Evolutionary conservation across 176 grass and related monocot genomes (phyloP).

Genomic region (Phoenix dactylifera): DNA sequence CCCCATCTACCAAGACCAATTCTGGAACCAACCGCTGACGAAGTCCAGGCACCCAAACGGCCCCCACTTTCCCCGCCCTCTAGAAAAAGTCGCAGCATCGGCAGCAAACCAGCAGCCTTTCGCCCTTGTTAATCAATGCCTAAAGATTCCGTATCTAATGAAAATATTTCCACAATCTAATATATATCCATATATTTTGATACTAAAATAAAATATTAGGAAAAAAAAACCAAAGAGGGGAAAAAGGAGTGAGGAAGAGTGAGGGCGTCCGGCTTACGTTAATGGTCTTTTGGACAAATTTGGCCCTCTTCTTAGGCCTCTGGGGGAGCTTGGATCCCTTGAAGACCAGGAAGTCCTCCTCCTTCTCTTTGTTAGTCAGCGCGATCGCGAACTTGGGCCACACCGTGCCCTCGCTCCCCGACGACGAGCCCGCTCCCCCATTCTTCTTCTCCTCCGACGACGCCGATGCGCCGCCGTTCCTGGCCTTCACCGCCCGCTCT

Average conservation of each 20-base stretch:
- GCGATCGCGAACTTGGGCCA: constrained; percentile 10
- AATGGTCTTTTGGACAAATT: constrained; percentile 1
- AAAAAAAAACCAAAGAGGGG: not conserved
- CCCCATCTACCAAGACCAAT: no score
- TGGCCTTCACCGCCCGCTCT: not conserved
- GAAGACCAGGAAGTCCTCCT: constrained; percentile 6
- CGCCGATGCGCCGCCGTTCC: not conserved
- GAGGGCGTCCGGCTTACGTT: not conserved
- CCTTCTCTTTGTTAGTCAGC: constrained; percentile 10
- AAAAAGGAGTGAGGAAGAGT: no score
- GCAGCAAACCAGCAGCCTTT: no score
- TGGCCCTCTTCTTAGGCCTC: constrained; percentile 6
- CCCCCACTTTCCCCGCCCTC: no score
- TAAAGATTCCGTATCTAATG: no score
- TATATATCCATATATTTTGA: no score
- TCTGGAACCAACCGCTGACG: no score
- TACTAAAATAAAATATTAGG: no score
- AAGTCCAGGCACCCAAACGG: no score
- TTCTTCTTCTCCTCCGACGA: not conserved
- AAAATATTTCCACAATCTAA: no score
- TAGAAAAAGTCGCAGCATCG: no score
- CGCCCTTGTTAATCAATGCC: no score
- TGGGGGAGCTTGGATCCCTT: constrained; percentile 13
- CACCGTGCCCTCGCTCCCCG: not conserved
- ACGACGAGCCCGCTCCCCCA: not conserved